These are phyloP conservation scores for Pichia sp. DNA, from an alignment of 1,139 yeast genomes.

Conservation along the genomic window DNA sequence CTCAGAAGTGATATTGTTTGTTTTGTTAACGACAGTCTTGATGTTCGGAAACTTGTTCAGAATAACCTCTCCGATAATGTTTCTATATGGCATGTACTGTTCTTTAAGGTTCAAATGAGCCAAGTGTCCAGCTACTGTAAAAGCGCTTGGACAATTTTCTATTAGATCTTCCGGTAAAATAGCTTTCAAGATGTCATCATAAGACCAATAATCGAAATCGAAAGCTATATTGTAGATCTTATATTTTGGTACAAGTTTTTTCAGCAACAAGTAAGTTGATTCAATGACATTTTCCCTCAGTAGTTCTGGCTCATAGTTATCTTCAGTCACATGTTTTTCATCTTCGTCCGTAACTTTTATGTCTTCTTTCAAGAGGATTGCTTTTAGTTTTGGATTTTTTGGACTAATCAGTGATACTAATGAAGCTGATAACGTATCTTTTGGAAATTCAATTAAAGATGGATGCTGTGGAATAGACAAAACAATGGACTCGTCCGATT, in stretches of 20 bases:
- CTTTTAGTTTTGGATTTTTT: constrained; percentile 42
- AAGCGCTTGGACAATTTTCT: constrained; percentile 83
- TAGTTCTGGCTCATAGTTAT: constrained; percentile 15
- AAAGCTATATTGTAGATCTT: constrained; percentile 54
- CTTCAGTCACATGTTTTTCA: constrained; percentile 17
- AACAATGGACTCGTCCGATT: constrained; percentile 40
- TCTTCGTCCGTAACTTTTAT: constrained; percentile 41
- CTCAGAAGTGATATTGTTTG: constrained; percentile 78
- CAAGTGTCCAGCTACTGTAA: constrained; percentile 91
- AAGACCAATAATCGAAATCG: constrained; percentile 77
- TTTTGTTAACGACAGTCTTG: constrained; percentile 87
- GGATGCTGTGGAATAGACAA: constrained; percentile 61
- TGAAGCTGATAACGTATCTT: constrained; percentile 15
- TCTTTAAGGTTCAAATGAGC: constrained; percentile 88
- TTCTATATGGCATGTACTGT: constrained; percentile 78
- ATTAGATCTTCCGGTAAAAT: constrained; percentile 68
- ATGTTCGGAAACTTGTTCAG: constrained; percentile 80
- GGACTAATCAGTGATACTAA: constrained; percentile 24
- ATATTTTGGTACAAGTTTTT: constrained; percentile 44
- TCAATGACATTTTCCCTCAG: constrained; percentile 35
- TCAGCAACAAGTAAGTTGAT: constrained; percentile 42
- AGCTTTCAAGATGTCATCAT: constrained; percentile 77
- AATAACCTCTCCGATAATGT: constrained; percentile 82
- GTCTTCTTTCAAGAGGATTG: constrained; percentile 57
- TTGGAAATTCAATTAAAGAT: constrained; percentile 47